A percentile compares a stretch with the other conserved stretches of the same genome.
These are phyloP conservation scores for Pochonia chlamydosporia DNA, from an alignment of 2,329 filamentous ascomycete genomes.

Conservation along the genomic window DNA sequence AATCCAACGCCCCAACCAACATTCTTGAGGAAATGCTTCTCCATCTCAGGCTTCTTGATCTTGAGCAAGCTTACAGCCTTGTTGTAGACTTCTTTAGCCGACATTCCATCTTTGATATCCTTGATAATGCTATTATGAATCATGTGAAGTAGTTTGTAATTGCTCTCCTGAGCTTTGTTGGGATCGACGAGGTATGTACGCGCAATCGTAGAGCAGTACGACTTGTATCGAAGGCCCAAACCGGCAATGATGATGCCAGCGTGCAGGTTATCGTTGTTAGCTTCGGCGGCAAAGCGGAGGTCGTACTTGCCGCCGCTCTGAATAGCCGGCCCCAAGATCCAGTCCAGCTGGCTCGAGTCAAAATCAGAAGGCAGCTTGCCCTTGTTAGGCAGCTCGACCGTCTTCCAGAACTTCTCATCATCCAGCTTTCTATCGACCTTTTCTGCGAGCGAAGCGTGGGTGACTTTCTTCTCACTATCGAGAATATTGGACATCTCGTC, in stretches of 20 bases:
- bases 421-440: conserved; percentile 90
- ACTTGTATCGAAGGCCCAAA: conserved; percentile 90
- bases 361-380: conserved; percentile 81
- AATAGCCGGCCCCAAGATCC: conserved; percentile 84
- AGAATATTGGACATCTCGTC: conserved; percentile 97
- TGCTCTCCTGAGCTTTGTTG: conserved; percentile 89
- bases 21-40: conserved; percentile 91
- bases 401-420: conserved; percentile 89
- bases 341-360: conserved; percentile 84
- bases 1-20: conserved; percentile 90
- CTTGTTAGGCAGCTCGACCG: conserved; percentile 60
- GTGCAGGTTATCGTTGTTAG: conserved; percentile 78
- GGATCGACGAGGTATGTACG: conserved; percentile 96
- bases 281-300: conserved; percentile 69
- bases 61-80: conserved; percentile 78
- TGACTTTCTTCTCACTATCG: conserved; percentile 95
- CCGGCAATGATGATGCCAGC: conserved; percentile 90
- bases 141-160: conserved; percentile 81
- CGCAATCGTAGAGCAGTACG: conserved; percentile 87
- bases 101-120: conserved; percentile 79
- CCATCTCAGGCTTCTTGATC: conserved; percentile 88
- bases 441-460: conserved; percentile 77
- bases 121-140: conserved; percentile 89
- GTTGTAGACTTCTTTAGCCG: conserved; percentile 84
- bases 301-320: conserved; percentile 97